These are phyloP conservation scores for Dittrichia graveolens DNA, from an alignment of 129 eudicot species.

Conservation along the genomic window DNA sequence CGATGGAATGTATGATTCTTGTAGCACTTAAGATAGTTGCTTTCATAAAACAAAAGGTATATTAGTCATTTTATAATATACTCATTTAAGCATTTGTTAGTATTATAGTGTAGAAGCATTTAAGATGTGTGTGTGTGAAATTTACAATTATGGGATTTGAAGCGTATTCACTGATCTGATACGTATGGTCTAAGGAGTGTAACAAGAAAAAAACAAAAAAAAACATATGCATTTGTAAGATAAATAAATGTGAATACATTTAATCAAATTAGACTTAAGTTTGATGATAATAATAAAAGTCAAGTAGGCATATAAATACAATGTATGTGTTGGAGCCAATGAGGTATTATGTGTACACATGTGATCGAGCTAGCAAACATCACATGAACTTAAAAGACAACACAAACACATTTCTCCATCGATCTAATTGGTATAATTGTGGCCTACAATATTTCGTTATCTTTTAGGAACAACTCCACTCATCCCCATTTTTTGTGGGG, in stretches of 20 bases:
- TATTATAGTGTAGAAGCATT: no score
- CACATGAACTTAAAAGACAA: slow-evolving; percentile 21
- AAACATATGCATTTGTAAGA: no score
- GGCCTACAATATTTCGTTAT: slow-evolving; percentile 28
- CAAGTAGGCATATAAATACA: slow-evolving; percentile 27
- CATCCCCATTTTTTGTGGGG: slow-evolving; percentile 30
- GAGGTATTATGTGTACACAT: slow-evolving; percentile 32
- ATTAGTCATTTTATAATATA: no score
- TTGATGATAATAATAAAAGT: slow-evolving; percentile 25
- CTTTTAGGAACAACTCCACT: slow-evolving; percentile 25
- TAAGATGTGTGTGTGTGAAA: no score
- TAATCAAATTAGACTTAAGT: background rate
- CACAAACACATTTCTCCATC: background rate
- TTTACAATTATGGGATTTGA: no score
- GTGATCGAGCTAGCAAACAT: slow-evolving; percentile 26
- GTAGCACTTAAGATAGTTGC: no score
- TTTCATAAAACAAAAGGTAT: no score
- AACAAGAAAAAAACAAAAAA: no score
- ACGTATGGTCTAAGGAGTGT: no score
- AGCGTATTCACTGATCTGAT: no score
- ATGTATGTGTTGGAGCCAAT: slow-evolving; percentile 22
- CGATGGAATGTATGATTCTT: no score
- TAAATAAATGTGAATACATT: background rate
- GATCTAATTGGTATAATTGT: slow-evolving; percentile 9
- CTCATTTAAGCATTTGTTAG: no score